Base-by-base conservation (phyloP, 306 rosid genomes). In the Cicer pinnatifidum region DNA sequence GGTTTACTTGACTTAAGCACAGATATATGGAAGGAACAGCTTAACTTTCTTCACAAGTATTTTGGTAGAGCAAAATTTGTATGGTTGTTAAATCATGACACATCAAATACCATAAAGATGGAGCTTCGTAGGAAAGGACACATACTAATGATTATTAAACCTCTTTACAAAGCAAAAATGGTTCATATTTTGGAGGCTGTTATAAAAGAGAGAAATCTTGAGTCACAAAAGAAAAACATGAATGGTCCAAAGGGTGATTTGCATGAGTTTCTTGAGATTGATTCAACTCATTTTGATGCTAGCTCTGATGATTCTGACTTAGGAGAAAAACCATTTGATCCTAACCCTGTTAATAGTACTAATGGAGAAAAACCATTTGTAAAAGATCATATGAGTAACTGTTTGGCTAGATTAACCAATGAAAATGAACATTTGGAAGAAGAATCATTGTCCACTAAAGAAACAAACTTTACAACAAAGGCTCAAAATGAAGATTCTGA, bases 1-100 rank as follows among this genome's bases (percentile, higher is more conserved):
- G 93, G 92, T 38, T 78, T 95, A 58, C 97, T 95, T 54, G 93
- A 95, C 85, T 85, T 95, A 85, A 91, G 97, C 97, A 95, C 99
- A 19, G 97, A 90, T 64, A 95, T 95, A 73, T 95, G 99, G 99
- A 95, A 90, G 74, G 97, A 95, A 72, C 99, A 95, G 58, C 88
- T 95, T 44, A 87, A 86, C 82, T 90, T 95, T 81, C 96, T 95
- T 43, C 88, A 88, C 50, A 88, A 76, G 74, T 91, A 88, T 82
- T 87, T 85, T 3, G 91, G 86, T 56, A 95, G 86, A 82, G 93
- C 90, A n/a, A 95, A 82, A 54, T 95, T 95, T 46, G 93, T 91
- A 2, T 95, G 99, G 99, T 75, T 95, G 82, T 86, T 90, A 56
- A 90, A 87, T 78, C 97, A 95, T 67, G 99, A 95, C 80, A 91